phyloP scores from a whole-genome alignment of 2,329 filamentous ascomycete species.

The Cladobotryum protrusum region DNA sequence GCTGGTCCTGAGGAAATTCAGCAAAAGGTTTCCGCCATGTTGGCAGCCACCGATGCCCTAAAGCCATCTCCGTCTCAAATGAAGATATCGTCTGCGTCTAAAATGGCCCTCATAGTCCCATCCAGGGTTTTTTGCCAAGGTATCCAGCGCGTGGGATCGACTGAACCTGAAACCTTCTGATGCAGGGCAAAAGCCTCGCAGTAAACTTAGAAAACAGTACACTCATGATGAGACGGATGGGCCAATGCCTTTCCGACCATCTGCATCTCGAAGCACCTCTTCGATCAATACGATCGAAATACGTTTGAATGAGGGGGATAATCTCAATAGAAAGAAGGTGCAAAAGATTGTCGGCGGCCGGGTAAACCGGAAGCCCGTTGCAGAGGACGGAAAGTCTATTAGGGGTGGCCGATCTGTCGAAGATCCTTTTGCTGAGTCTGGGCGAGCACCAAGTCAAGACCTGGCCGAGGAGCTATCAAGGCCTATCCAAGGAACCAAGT shows the following conservation, averaged over 20 bases:
- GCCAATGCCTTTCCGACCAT: background rate
- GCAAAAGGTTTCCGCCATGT: slow-evolving; percentile 31
- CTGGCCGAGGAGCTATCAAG: background rate
- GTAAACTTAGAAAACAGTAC: slow-evolving; percentile 11
- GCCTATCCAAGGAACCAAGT: background rate
- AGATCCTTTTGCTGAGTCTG: slow-evolving; percentile 24
- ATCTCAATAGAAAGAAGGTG: slow-evolving; percentile 30
- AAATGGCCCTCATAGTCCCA: slow-evolving; percentile 23
- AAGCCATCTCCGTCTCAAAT: slow-evolving; percentile 22
- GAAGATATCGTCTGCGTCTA: slow-evolving; percentile 14
- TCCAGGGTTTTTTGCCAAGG: slow-evolving; percentile 28
- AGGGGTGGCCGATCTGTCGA: slow-evolving; percentile 21
- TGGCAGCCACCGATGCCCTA: slow-evolving; percentile 29
- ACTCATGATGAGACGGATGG: slow-evolving; percentile 1
- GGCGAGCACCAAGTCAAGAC: background rate
- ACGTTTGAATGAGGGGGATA: slow-evolving; percentile 28
- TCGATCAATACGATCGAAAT: slow-evolving; percentile 27
- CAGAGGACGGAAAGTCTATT: slow-evolving; percentile 23
- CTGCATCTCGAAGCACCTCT: background rate
- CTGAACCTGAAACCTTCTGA: slow-evolving; percentile 24
- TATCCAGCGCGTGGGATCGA: slow-evolving; percentile 28
- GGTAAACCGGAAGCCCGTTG: slow-evolving; percentile 23
- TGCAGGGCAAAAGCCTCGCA: slow-evolving; percentile 5
- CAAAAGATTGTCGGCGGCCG: slow-evolving; percentile 26
- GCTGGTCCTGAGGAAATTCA: slow-evolving; percentile 22